Base-by-base conservation (phyloP, 495 filamentous ascomycete genomes). In the Penicillium coprophilum region DNA sequence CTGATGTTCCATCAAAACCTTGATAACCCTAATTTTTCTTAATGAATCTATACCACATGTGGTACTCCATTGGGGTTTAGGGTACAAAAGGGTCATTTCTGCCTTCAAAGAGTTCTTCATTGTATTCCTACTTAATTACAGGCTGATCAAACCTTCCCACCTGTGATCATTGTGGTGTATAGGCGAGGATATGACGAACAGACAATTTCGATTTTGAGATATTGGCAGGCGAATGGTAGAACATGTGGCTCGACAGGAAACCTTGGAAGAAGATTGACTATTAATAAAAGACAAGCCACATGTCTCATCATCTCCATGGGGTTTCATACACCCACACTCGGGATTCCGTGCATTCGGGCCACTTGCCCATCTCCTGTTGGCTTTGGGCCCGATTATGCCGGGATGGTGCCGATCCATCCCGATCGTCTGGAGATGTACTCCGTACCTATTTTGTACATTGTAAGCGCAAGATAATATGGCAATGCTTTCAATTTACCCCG, bases 301-400 rank as follows among this genome's bases (percentile, higher is more conserved):
- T 36, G 41, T 46, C 30, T 46, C 51, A 43, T 49, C 43, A 27
- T 27, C 49, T 50, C 47, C 47, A 50, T 39, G 48, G 48, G 48
- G 48, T 24, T 34, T 17, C 13, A 50, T 24, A 54, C 41, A 36
- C 6, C 38, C 20, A 32, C 30, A 50, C n/a, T 53, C 50, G 50
- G 50, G 39, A 53, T 53, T 53, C 40, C 39, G 50, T 31, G 13
- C 15, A 19, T 45, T 53, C 50, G 50, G 50, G 40, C n/a, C 28
- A 45, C 2, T 28, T 54, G 31, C 38, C 21, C 47, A 50, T 38
- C 19, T n/a, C 46, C 23, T 36, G 8, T 36, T 15, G 30, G 21
- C 13, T 39, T 36, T 46, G 41, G 51, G 32, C 41, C 51, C 51
- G 51, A 54, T 20, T 46, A 34, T 46, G 20, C 51, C 51, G 51